Base-by-base conservation (phyloP, 768 basidiomycete genomes). In the Chalciporus sphaerocephalus region DNA sequence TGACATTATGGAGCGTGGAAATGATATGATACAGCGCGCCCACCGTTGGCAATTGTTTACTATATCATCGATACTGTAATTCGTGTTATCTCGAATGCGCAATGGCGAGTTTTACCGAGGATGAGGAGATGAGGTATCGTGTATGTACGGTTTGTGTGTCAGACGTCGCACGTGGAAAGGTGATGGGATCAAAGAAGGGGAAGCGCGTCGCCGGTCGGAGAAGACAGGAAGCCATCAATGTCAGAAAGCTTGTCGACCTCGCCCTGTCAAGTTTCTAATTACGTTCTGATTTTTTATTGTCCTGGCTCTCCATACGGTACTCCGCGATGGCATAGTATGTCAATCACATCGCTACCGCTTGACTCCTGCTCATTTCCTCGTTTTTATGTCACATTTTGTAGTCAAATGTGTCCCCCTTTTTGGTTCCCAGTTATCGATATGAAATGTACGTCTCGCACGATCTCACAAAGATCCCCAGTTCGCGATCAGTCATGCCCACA, bases 271-370 rank as follows among this genome's bases (percentile, higher is more conserved):
- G 44, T 43, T 50, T 25, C 41, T 47, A 38, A 52, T 53, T 47
- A 47, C 52, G 52, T 47, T n/a, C 35, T 54, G 30, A 52, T 53
- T 3, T 37, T 38, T 44, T 51, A 23, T 39, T 40, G 30, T 36
- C 22, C 44, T 37, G 41, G 15, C 21, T 34, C 24, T 27, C 15
- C 34, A 18, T 49, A 34, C 5, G 34, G 42, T 47, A 58, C 52
- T 58, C 62, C 60, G 62, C 60, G 60, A 59, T 38, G 60, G 44
- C 60, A 58, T 44, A 47, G 51, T 53, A 46, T 60, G 58, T 55
- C 58, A 59, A 47, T 38, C 13, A 16, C 13, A 6, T 39, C 25
- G 27, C 50, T 45, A 37, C 53, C 53, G 30, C 2, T 32, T 32
- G 6, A 13, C 30, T n/a, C 30, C 6, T 32, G 15, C 30, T 32